Evolutionary conservation across 208 protist genomes (phyloP).

Genomic region (Naegleria gruberi): DNA sequence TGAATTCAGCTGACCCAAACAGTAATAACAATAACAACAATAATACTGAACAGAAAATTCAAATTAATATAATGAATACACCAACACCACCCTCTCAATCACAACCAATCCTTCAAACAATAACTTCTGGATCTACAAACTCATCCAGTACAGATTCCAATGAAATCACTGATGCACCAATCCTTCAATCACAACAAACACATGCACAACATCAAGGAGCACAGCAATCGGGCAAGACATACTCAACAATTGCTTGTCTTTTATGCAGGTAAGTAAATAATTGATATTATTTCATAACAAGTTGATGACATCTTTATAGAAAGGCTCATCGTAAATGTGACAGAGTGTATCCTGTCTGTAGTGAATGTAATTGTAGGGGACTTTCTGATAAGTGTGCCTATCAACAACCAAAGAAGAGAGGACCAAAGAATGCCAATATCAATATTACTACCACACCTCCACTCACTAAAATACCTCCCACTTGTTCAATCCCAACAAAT

Average conservation of each 20-base stretch:
- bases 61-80: too few species aligned
- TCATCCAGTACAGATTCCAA: not conserved
- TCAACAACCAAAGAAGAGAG: slow-evolving; percentile 6
- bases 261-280: not conserved
- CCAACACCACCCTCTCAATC: too few species aligned
- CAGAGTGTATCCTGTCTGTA: not conserved
- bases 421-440: not conserved
- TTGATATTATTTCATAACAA: not conserved
- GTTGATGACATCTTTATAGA: not conserved
- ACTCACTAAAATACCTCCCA: not conserved
- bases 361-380: slow-evolving; percentile 4
- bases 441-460: not conserved
- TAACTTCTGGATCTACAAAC: not conserved
- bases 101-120: too few species aligned
- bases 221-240: too few species aligned
- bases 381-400: not conserved
- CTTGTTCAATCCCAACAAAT: not conserved
- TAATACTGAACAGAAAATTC: too few species aligned
- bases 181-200: not conserved
- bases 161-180: too few species aligned
- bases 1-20: too few species aligned
- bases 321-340: slow-evolving; percentile 21
- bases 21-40: too few species aligned
- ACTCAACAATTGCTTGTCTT: not conserved
- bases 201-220: not conserved